These are phyloP conservation scores for Colletotrichum lindemuthianum DNA, from an alignment of 2,329 filamentous ascomycete genomes.

Conservation along the genomic window DNA sequence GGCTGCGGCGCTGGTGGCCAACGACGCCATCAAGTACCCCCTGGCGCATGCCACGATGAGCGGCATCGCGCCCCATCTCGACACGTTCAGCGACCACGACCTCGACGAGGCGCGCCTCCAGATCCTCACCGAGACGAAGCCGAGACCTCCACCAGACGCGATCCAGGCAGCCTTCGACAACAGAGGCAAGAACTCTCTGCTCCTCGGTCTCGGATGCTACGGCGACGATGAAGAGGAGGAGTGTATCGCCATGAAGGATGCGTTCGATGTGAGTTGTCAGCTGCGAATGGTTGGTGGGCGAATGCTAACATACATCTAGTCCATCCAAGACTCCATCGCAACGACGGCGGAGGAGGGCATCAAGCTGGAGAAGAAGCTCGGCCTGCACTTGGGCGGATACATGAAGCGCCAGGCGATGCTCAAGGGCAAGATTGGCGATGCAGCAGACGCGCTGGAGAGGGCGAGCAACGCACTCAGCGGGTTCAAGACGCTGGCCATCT, in stretches of 20 bases:
- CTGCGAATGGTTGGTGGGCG: background rate
- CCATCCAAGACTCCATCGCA: conserved; percentile 78
- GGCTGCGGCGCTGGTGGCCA: conserved; percentile 80
- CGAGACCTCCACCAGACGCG: conserved; percentile 57
- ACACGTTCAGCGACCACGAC: conserved; percentile 74
- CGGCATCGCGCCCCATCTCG: conserved; percentile 68
- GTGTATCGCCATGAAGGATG: conserved; percentile 69
- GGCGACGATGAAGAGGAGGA: conserved; percentile 78
- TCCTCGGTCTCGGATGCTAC: conserved; percentile 86
- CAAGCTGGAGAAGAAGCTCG: conserved; percentile 94
- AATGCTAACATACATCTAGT: conserved; percentile 51
- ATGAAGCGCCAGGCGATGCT: conserved; percentile 85
- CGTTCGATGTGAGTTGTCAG: conserved; percentile 73
- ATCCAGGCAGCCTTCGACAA: conserved; percentile 65
- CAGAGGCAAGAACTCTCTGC: conserved; percentile 63
- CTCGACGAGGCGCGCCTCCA: conserved; percentile 81
- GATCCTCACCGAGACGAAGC: conserved; percentile 75
- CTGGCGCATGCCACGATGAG: conserved; percentile 73
- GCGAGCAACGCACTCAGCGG: conserved; percentile 77
- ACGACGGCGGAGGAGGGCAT: conserved; percentile 81
- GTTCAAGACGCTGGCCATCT: conserved; percentile 79
- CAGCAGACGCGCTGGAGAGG: conserved; percentile 78
- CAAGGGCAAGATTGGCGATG: conserved; percentile 80
- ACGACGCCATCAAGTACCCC: conserved; percentile 81
- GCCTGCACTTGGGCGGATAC: conserved; percentile 88